These are phyloP conservation scores for Fusarium euwallaceae DNA, from an alignment of 2,329 filamentous ascomycete genomes.

Conservation along the genomic window DNA sequence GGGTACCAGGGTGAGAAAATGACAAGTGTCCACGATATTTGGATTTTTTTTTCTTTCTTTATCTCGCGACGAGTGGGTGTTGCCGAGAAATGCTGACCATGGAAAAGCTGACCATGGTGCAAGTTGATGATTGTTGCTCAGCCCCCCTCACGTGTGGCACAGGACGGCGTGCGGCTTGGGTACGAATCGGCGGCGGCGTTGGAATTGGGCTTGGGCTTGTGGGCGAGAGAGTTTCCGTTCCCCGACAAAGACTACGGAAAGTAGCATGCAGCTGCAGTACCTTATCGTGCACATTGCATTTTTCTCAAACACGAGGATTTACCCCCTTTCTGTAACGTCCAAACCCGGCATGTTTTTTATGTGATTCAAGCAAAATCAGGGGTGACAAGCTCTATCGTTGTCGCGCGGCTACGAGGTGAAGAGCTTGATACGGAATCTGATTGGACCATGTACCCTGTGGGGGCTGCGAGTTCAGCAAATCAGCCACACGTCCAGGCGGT, in stretches of 20 bases:
- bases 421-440: constrained; percentile 18
- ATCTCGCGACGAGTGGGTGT: constrained; percentile 17
- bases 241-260: neutral
- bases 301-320: constrained; percentile 27
- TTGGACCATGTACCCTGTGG: constrained; percentile 34
- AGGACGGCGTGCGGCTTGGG: constrained; percentile 23
- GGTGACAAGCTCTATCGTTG: constrained; percentile 34
- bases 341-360: constrained; percentile 25
- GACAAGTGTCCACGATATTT: constrained; percentile 11
- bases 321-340: constrained; percentile 19
- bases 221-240: constrained; percentile 18
- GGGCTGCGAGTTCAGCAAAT: constrained; percentile 43
- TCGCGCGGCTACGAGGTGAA: constrained; percentile 45
- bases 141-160: constrained; percentile 25
- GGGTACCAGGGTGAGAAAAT: neutral
- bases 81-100: constrained; percentile 20
- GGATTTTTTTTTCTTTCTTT: neutral
- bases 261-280: constrained; percentile 11
- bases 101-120: constrained; percentile 39
- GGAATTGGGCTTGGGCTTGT: neutral
- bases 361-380: constrained; percentile 20
- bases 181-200: neutral
- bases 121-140: constrained; percentile 21
- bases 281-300: constrained; percentile 16
- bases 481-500: constrained; percentile 43